These are phyloP conservation scores for Ganoderma sp. DNA, from an alignment of 1,284 basidiomycete species.

Conservation along the genomic window DNA sequence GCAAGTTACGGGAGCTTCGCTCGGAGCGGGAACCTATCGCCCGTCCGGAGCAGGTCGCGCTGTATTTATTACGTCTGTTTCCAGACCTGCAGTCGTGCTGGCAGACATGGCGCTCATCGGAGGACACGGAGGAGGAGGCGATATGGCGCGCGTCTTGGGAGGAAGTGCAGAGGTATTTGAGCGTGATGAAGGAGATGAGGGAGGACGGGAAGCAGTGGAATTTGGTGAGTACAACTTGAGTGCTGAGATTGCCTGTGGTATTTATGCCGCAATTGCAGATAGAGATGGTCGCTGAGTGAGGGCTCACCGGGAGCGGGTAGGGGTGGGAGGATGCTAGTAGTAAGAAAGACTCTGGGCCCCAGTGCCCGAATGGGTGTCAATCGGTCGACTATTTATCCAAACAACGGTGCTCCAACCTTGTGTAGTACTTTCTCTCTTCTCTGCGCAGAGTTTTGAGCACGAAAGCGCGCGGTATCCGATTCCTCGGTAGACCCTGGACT, in stretches of 20 bases:
- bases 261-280: background rate
- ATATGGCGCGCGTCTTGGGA: background rate
- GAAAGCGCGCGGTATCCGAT: no score
- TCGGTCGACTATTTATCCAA: no score
- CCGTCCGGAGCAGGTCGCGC: background rate
- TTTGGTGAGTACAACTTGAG: background rate
- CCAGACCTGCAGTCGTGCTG: background rate
- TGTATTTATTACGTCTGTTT: background rate
- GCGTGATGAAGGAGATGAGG: conserved; percentile 1
- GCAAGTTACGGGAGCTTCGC: background rate
- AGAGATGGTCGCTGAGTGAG: background rate
- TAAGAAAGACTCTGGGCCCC: no score
- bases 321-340: no score
- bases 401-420: no score
- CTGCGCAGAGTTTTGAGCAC: no score
- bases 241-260: no score
- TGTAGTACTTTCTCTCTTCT: no score
- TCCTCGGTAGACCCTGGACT: no score
- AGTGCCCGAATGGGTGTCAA: no score
- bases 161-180: background rate
- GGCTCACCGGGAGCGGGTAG: background rate
- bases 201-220: background rate
- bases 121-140: conserved; percentile 1
- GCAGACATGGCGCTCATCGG: background rate
- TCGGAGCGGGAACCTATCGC: background rate